Base-by-base conservation (phyloP, 352 stramenopile species). In the Pythium brachiatum region DNA sequence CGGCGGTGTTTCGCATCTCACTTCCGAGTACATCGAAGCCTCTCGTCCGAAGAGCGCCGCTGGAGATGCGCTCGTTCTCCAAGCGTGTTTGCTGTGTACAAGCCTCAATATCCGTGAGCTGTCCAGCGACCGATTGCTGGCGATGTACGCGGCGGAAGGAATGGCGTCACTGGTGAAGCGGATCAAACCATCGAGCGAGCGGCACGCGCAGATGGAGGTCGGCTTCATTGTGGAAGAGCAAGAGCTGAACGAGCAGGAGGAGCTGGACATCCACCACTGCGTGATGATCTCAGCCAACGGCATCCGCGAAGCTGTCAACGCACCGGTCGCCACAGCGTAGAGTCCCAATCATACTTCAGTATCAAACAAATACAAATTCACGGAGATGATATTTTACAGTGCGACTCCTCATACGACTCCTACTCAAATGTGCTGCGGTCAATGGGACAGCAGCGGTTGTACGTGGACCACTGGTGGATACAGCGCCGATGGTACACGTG, bases 31-130 rank as follows among this genome's bases (percentile, higher is more conserved):
- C 52, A 53, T 73, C 9, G 72, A 79, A 12, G 20, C 38, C 18
- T 41, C 29, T 44, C 51, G 27, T 23, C 15, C 26, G 25, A 47
- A 26, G 3, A 38, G 21, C 15, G 11, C 8, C 3, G 18, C 51
- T 18, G 41, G 18, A 3, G 57, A 57, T 26, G 41, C 62, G 8
- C 52, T 86, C 36, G 56, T 74, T n/a, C 61, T 93, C 6, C 83
- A 80, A 57, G 68, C 74, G 23, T 94, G 86, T 34, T 65, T 90
- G 57, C 53, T 94, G 6, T 94, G 86, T 52, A 75, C 64, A 21
- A 93, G 81, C 47, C 72, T 66, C 62, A 92, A 94, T 47, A 78
- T 92, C 3, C 81, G 86, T 8, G 86, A 94, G 57, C 60, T 76
- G 34, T 73, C 74, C 9, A 74, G 72, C 31, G 85, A 91, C 27